Conservation (phyloP, 768 basidiomycete species). For the Pleurotus sapidus region DNA sequence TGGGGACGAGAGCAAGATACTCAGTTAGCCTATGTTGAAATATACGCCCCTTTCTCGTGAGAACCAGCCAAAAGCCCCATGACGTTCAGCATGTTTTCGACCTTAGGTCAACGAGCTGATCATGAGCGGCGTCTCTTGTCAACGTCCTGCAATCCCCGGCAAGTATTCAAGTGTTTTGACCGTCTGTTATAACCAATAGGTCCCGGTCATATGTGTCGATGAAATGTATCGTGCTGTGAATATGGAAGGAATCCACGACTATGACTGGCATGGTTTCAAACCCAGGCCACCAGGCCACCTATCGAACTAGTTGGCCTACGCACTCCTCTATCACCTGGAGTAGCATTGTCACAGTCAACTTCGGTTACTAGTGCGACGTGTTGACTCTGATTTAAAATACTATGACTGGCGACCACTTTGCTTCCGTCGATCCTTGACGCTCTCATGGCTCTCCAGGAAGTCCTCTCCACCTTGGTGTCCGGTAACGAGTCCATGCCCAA, state of each 20-base stretch:
- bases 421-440: no score
- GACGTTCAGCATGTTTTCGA: no score
- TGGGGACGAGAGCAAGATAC: constrained; percentile 41
- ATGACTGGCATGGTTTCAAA: background rate
- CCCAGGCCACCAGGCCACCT: constrained; percentile 1
- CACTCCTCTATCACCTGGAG: background rate
- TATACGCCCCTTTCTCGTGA: no score
- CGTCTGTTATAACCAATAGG: no score
- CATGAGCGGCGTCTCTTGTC: no score
- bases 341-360: background rate
- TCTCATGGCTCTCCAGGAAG: constrained; percentile 6
- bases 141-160: no score
- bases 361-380: constrained; percentile 7
- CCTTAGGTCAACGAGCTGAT: no score
- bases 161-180: no score
- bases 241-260: no score
- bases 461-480: constrained; percentile 2
- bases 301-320: background rate
- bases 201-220: no score
- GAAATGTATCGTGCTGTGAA: no score
- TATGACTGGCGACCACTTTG: background rate
- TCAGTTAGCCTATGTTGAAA: constrained; percentile 19
- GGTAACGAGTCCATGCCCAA: background rate
- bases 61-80: no score
- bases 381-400: background rate